Conservation (phyloP, 2,329 filamentous ascomycete species). For the Penicillium sp. region DNA sequence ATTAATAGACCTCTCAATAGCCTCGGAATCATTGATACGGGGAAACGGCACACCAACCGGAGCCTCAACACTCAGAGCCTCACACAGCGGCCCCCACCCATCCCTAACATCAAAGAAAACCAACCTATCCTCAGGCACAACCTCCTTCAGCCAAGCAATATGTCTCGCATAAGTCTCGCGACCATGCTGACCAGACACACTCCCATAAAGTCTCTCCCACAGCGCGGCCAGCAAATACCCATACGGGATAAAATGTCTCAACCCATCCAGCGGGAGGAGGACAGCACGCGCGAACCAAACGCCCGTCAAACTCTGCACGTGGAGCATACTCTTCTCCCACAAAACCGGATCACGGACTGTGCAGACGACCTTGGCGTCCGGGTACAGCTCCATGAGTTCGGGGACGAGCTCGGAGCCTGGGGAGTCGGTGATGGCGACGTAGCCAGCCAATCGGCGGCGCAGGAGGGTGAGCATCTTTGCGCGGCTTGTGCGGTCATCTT, state of each 20-base stretch:
- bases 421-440: constrained; percentile 48
- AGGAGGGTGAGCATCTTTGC: constrained; percentile 12
- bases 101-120: constrained; percentile 41
- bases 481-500: neutral
- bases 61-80: constrained; percentile 40
- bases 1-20: constrained; percentile 16
- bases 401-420: constrained; percentile 44
- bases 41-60: constrained; percentile 40
- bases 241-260: constrained; percentile 26
- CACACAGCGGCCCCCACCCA: constrained; percentile 48
- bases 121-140: constrained; percentile 31
- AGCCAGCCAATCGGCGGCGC: constrained; percentile 35
- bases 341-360: constrained; percentile 27
- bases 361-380: constrained; percentile 49
- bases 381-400: constrained; percentile 50
- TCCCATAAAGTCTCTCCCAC: constrained; percentile 22
- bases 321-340: constrained; percentile 26
- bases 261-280: constrained; percentile 24
- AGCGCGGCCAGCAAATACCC: constrained; percentile 13
- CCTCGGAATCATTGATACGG: constrained; percentile 34
- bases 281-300: constrained; percentile 20
- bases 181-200: constrained; percentile 5
- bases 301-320: constrained; percentile 12
- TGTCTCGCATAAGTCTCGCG: constrained; percentile 19
- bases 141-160: constrained; percentile 25